These are phyloP conservation scores for Crataegus laevigata DNA, from an alignment of 306 rosid genomes.

Conservation along the genomic window DNA sequence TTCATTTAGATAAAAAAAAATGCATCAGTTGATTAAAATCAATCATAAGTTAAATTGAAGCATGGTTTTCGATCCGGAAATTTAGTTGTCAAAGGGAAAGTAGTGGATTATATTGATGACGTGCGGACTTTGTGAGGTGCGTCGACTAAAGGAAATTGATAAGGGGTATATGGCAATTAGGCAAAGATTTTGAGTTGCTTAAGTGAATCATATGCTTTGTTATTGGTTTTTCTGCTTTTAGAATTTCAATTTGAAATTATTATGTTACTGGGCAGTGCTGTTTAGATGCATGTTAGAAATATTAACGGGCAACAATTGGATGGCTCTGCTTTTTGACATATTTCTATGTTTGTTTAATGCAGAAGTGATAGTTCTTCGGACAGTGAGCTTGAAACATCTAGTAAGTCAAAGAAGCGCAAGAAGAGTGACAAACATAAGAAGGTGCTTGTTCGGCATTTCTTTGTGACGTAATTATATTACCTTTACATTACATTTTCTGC, in stretches of 20 bases:
- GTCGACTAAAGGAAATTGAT: neutral
- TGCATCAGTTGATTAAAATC: neutral
- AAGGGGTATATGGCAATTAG: neutral
- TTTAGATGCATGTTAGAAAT: neutral
- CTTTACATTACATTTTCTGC: neutral
- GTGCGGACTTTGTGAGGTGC: neutral
- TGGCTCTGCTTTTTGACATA: neutral
- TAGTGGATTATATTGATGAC: neutral
- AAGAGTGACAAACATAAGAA: constrained; percentile 61
- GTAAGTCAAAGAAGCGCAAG: constrained; percentile 71
- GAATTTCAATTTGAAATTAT: neutral
- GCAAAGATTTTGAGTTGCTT: neutral
- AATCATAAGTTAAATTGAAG: neutral
- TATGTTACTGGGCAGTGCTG: neutral
- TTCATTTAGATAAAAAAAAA: neutral
- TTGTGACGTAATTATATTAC: neutral
- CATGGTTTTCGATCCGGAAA: neutral
- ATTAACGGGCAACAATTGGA: neutral
- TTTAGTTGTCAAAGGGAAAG: neutral
- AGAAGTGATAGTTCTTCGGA: constrained; percentile 65
- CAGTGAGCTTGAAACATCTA: constrained; percentile 62
- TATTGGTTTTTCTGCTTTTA: neutral
- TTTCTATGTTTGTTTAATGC: constrained; percentile 9
- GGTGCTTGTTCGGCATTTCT: constrained; percentile 32
- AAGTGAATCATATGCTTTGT: neutral